phyloP scores from a whole-genome alignment of 495 filamentous ascomycete genomes.

The Elaphomyces granulatus region DNA sequence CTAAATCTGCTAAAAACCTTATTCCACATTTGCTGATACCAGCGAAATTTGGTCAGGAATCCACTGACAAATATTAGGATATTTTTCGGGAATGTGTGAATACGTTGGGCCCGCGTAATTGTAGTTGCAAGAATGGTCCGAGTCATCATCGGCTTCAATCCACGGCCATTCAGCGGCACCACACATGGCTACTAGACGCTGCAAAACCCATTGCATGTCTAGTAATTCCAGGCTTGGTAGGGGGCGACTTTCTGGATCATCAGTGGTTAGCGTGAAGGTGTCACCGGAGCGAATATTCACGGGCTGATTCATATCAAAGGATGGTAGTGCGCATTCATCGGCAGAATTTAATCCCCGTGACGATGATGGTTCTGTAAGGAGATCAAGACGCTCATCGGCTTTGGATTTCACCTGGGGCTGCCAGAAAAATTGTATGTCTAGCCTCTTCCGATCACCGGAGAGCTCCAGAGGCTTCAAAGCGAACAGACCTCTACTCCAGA shows the following conservation, averaged over 20 bases:
- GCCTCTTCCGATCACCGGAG: neutral
- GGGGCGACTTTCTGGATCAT: neutral
- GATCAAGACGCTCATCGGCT: neutral
- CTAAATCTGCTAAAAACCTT: too few relatives aligned
- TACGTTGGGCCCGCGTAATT: neutral
- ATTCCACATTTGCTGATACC: too few relatives aligned
- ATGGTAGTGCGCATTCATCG: neutral
- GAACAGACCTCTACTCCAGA: neutral
- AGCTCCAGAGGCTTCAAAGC: neutral
- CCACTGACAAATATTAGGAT: neutral
- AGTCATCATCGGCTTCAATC: constrained; percentile 9
- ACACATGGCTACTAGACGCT: constrained; percentile 6
- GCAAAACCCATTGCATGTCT: constrained; percentile 2
- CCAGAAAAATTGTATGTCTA: constrained; percentile 2
- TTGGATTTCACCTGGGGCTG: neutral
- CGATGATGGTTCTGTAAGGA: neutral
- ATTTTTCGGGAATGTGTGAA: too few relatives aligned
- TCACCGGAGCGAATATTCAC: neutral
- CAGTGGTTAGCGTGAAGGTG: neutral
- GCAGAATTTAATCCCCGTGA: neutral
- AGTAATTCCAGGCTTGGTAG: neutral
- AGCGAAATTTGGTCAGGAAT: too few relatives aligned
- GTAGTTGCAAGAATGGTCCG: too few relatives aligned
- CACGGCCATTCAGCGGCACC: constrained; percentile 18
- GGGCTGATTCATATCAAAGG: neutral